Base-by-base conservation (phyloP, 1,284 basidiomycete species). In the Heterobasidion occidentale region DNA sequence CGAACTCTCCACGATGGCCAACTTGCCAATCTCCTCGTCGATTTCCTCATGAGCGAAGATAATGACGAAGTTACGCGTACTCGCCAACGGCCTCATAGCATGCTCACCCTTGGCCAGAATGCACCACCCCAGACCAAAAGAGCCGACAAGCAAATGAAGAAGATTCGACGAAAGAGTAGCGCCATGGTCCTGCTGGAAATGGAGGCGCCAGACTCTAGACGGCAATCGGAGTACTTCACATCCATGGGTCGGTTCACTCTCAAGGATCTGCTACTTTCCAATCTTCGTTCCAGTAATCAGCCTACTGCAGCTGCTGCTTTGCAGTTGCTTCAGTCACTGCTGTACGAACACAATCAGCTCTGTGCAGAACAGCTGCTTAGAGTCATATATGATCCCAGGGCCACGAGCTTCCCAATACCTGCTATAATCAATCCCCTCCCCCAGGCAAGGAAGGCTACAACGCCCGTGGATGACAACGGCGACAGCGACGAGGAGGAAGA, bases 221-320 rank as follows among this genome's bases (percentile, higher is more conserved):
- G 79, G 54, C 79, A 78, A 52, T 83, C 88, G 0, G 84, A 86
- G 61, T 96, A 96, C 70, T 90, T 92, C 68, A 92, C 87, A 3
- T 86, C 90, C 0, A 81, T 88, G 70, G 90, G 87, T 12, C 83
- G 93, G 15, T 97, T 94, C 72, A 95, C 91, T 2, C 75, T 97
- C 19, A 94, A 92, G 65, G 94, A 97, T 64, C 78, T 97, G 33
- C 72, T 97, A 5, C 66, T 92, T 50, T 81, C 90, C 51, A 94
- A 92, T 64, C 71, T 96, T 27, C 77, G 79, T 12, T 92, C 90
- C 2, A 71, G 72, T 47, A 82, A 80, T 9, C 78, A 83, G 55
- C 70, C 83, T 0, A 82, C 91, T 0, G 77, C 78, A 0, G 84
- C 87, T 0, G 83, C 92, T 8, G 89, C 92, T 2, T 71, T 96